These are phyloP conservation scores for Cystobasidium tubakii DNA, from an alignment of 768 basidiomycete species.

Conservation along the genomic window DNA sequence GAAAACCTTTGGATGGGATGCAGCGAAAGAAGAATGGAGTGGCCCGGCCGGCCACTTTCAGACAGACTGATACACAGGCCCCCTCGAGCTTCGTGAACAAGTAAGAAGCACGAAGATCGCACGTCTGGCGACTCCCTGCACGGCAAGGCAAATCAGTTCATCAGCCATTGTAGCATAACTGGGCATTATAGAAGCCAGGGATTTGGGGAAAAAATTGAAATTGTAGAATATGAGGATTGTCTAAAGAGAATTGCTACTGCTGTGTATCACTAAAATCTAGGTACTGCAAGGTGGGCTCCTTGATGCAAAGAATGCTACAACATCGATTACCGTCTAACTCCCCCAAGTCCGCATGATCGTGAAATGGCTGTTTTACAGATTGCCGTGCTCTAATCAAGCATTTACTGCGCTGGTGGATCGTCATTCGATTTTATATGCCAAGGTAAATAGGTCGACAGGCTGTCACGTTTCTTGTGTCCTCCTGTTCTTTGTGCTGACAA, in stretches of 20 bases:
- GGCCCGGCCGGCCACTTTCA: not conserved
- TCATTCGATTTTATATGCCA: not conserved
- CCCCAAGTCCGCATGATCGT: too few species aligned
- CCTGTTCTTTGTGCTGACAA: not conserved
- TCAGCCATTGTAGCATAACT: not conserved
- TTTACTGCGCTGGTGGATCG: not conserved
- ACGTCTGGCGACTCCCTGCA: too few species aligned
- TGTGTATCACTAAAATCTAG: not conserved
- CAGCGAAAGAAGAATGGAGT: constrained; percentile 23
- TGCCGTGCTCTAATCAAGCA: too few species aligned
- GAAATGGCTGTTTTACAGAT: too few species aligned
- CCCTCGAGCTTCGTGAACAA: too few species aligned
- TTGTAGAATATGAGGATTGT: too few species aligned
- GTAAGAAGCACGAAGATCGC: too few species aligned
- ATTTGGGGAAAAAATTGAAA: not conserved
- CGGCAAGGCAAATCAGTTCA: too few species aligned
- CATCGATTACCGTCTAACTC: too few species aligned
- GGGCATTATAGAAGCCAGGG: not conserved
- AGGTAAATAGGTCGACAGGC: constrained; percentile 4
- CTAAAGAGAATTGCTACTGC: not conserved
- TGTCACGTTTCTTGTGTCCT: not conserved
- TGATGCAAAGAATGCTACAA: not conserved
- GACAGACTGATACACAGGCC: too few species aligned
- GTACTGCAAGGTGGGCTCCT: not conserved
- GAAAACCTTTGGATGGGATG: constrained; percentile 28